Conservation (phyloP, 1,284 basidiomycete genomes). For the Salmacisia buchloeana region DNA sequence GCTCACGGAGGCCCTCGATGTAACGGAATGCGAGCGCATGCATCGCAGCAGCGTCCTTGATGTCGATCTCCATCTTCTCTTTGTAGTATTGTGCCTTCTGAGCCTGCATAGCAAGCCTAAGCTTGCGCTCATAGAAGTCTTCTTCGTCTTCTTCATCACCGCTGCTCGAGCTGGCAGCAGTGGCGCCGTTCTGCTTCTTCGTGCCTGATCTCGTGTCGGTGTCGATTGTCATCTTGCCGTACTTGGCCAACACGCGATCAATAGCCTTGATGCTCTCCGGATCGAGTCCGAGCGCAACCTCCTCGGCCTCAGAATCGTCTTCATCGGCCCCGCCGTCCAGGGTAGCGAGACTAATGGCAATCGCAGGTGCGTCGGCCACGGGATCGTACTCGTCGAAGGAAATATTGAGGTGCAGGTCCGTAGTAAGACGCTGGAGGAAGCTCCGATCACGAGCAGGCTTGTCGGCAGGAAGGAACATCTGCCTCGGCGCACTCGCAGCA, state of each 20-base stretch:
- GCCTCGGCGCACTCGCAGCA: constrained; percentile 21
- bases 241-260: constrained; percentile 77
- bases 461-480: constrained; percentile 31
- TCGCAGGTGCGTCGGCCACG: constrained; percentile 28
- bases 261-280: constrained; percentile 66
- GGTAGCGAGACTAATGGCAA: constrained; percentile 28
- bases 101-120: constrained; percentile 78
- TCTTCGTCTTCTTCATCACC: constrained; percentile 56
- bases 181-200: constrained; percentile 21
- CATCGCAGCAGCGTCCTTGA: constrained; percentile 58
- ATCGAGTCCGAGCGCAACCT: constrained; percentile 52
- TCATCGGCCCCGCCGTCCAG: constrained; percentile 15
- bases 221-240: constrained; percentile 67
- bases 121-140: constrained; percentile 64
- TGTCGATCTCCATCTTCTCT: constrained; percentile 44
- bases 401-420: constrained; percentile 30
- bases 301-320: constrained; percentile 16
- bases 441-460: constrained; percentile 25
- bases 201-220: constrained; percentile 9
- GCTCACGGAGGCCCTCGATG: constrained; percentile 71
- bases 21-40: constrained; percentile 58
- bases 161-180: background rate
- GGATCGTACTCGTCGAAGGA: constrained; percentile 46
- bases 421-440: constrained; percentile 37
- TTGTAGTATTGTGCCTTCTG: constrained; percentile 90